A percentile compares a stretch with the other conserved stretches of the same genome.
phyloP scores from a whole-genome alignment of 2,329 filamentous ascomycete species.

The Pseudocercospora fuligena region DNA sequence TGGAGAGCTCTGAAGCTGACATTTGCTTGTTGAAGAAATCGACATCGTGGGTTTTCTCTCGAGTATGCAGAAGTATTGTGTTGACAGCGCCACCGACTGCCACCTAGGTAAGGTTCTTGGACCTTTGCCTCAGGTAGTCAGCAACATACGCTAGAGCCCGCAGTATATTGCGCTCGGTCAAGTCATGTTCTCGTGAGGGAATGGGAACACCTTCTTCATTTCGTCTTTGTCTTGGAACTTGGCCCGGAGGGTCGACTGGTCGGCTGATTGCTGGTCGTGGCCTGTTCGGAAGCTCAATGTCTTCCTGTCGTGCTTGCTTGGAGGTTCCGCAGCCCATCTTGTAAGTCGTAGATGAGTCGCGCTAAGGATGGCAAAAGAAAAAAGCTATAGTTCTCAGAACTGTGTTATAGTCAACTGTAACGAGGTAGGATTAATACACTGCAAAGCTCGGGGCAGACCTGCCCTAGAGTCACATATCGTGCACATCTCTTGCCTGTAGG shows the following conservation, averaged over 20 bases:
- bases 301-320: neutral
- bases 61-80: neutral
- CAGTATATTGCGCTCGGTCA: neutral
- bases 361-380: too few species aligned
- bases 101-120: slow-evolving; percentile 2
- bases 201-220: neutral
- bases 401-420: too few species aligned
- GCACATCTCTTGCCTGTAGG: too few species aligned
- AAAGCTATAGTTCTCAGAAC: too few species aligned
- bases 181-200: neutral
- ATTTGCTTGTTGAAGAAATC: slow-evolving; percentile 14
- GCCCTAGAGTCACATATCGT: too few species aligned
- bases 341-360: too few species aligned
- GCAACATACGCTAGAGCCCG: slow-evolving; percentile 3
- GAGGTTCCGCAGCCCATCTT: neutral
- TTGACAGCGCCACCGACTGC: slow-evolving; percentile 15
- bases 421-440: too few species aligned
- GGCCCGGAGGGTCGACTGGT: neutral
- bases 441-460: too few species aligned
- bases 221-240: neutral
- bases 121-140: slow-evolving; percentile 3
- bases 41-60: slow-evolving; percentile 3
- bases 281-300: neutral
- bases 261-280: neutral
- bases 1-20: neutral